phyloP scores from a whole-genome alignment of 805 yeast genomes.

The Kluyveromyces dobzhanskii region DNA sequence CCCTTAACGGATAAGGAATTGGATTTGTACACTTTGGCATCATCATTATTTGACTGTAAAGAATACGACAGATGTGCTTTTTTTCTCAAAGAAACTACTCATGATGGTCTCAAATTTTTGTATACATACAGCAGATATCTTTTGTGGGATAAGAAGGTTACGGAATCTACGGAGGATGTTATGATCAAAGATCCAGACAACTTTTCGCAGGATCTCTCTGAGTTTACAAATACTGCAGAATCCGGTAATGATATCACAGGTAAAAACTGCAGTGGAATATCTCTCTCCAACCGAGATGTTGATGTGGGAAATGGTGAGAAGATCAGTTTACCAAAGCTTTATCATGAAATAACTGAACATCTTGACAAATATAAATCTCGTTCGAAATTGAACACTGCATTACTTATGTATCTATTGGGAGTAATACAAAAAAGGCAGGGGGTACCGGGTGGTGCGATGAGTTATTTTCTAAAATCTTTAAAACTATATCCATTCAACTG shows the following conservation, averaged over 20 bases:
- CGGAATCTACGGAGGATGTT: conserved; percentile 33
- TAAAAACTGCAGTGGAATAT: not conserved
- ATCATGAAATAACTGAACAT: conserved; percentile 34
- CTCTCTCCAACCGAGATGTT: not conserved
- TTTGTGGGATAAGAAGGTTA: conserved; percentile 67
- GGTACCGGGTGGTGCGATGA: conserved; percentile 52
- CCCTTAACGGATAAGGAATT: conserved; percentile 26
- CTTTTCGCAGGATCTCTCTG: not conserved
- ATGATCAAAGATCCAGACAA: conserved; percentile 3
- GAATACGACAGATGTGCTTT: conserved; percentile 77
- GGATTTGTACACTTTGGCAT: conserved; percentile 51
- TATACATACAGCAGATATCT: conserved; percentile 61
- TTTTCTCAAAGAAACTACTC: conserved; percentile 42
- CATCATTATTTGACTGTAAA: conserved; percentile 66
- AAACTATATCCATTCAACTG: conserved; percentile 75
- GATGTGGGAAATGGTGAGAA: conserved; percentile 18
- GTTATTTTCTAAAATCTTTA: conserved; percentile 52
- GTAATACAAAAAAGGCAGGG: conserved; percentile 50
- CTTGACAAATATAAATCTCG: conserved; percentile 10
- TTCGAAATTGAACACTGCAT: conserved; percentile 35
- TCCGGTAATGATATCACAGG: conserved; percentile 6
- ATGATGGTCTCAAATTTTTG: conserved; percentile 47
- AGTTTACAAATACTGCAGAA: conserved; percentile 2
- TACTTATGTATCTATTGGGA: conserved; percentile 67
- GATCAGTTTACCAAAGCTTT: conserved; percentile 26